Evolutionary conservation across 1,284 basidiomycete genomes (phyloP), one percentile per base, ranked within the genome.

Genomic region (Gastroboletus turbinatus): DNA sequence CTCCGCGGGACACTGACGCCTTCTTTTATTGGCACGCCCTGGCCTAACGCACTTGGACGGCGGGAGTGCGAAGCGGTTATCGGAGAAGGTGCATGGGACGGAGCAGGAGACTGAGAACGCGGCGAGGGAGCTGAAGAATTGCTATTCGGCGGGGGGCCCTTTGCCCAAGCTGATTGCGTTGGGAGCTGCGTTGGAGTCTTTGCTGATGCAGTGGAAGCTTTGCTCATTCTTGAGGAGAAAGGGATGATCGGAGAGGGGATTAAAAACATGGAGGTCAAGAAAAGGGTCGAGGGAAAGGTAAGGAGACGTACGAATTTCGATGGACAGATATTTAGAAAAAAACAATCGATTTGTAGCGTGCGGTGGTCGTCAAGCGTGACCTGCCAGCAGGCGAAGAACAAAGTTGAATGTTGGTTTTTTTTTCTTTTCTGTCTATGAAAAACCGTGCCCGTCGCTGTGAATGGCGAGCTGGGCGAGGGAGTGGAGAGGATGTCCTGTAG

Each of bases 351-450:
- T 76, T 79, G 73, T 80, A 78, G 82, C 78, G 82, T 77, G 83
- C 78, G 82, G 78, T 82, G 83, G 88, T 87, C 87, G 85, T 87
- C 80, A 87, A 83, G 80, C 83, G 81, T 82, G 88, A 90, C 88
- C 88, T 90, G 88, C 88, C 88, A 89, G 88, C 88, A 90, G 88
- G 88, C 84, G 81, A 82, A 77, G 80, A 70, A 69, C 60, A 69
- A 60, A 58, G 56, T 52, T 62, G 65, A 61, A 63, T 60, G 60
- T 57, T 50, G 48, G 55, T 52, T 67, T 65, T 69, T 60, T 53
- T 66, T 42, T 21, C 6, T 63, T 69, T 67, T 60, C 71, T 72
- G 68, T 69, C 69, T 72, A 73, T 68, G 67, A 55, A 51, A 61
- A 66, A 43, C 46, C 32, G 52, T n/a, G 30, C 68, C 68, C 67